phyloP scores from a whole-genome alignment of 1,284 basidiomycete species.

The Ceratobasidium papillatum region DNA sequence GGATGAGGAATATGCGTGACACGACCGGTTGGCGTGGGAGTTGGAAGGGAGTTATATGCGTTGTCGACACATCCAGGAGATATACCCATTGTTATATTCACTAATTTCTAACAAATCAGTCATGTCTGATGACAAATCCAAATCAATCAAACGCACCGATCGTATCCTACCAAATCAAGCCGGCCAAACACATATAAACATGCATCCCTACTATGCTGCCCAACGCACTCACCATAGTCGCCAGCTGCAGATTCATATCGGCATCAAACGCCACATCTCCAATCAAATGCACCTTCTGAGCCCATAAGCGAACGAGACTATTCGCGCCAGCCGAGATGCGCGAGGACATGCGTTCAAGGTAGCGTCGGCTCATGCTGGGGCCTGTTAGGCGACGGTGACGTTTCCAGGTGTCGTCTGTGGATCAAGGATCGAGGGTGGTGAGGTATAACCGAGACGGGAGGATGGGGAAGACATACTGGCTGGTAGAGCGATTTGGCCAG shows the following conservation, averaged over 20 bases:
- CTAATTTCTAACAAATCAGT: not conserved
- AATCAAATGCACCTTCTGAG: not conserved
- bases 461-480: slow-evolving; percentile 4
- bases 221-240: slow-evolving; percentile 19
- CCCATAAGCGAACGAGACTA: slow-evolving; percentile 8
- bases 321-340: slow-evolving; percentile 16
- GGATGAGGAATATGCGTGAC: not conserved
- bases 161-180: slow-evolving; percentile 1
- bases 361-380: slow-evolving; percentile 29
- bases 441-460: not conserved
- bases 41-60: slow-evolving; percentile 14
- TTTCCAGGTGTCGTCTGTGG: slow-evolving; percentile 30
- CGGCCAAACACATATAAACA: not conserved
- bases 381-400: slow-evolving; percentile 24
- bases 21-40: not conserved
- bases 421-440: not conserved
- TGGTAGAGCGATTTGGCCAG: slow-evolving; percentile 17
- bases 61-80: not conserved
- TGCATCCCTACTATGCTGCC: not conserved
- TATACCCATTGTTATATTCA: slow-evolving; percentile 13
- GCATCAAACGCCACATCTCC: slow-evolving; percentile 20
- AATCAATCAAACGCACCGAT: slow-evolving; percentile 3
- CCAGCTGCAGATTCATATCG: slow-evolving; percentile 18
- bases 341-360: slow-evolving; percentile 18
- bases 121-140: not conserved